phyloP scores from a whole-genome alignment of 257 asterid genomes.

The Fraxinus cuspidata region DNA sequence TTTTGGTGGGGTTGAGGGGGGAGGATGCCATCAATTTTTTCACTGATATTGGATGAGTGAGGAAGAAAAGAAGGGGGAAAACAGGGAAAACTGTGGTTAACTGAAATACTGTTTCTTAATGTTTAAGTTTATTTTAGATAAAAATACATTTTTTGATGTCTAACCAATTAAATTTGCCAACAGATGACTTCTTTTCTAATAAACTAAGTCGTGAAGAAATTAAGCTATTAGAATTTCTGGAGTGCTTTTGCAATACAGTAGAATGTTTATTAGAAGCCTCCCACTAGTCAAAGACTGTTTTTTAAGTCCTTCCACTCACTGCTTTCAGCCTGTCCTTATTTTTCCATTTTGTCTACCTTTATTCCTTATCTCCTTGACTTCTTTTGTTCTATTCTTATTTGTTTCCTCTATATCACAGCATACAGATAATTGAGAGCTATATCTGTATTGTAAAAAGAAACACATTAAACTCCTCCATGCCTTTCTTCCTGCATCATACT shows the following conservation, averaged over 20 bases:
- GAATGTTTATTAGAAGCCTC: background rate
- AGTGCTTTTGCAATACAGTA: background rate
- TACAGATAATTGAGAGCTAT: conserved; percentile 4
- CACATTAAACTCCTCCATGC: conserved; percentile 3
- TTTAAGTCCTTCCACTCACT: background rate
- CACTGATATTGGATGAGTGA: no score
- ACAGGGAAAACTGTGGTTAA: no score
- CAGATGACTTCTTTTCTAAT: background rate
- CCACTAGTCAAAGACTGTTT: background rate
- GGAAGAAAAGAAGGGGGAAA: no score
- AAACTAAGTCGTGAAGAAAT: background rate
- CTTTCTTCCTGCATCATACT: conserved; percentile 8
- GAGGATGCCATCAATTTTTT: no score
- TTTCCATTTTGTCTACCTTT: background rate
- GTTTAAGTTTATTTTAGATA: no score
- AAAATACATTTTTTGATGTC: no score
- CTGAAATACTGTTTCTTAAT: no score
- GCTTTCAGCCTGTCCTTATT: background rate
- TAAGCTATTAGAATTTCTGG: background rate
- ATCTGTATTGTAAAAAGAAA: conserved; percentile 1
- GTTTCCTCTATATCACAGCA: background rate
- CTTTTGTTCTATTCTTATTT: conserved; percentile 6
- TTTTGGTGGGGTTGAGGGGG: no score
- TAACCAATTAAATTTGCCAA: no score
- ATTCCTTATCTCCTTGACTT: background rate